phyloP scores from a whole-genome alignment of 805 yeast genomes.

The Candida mattraensis region DNA sequence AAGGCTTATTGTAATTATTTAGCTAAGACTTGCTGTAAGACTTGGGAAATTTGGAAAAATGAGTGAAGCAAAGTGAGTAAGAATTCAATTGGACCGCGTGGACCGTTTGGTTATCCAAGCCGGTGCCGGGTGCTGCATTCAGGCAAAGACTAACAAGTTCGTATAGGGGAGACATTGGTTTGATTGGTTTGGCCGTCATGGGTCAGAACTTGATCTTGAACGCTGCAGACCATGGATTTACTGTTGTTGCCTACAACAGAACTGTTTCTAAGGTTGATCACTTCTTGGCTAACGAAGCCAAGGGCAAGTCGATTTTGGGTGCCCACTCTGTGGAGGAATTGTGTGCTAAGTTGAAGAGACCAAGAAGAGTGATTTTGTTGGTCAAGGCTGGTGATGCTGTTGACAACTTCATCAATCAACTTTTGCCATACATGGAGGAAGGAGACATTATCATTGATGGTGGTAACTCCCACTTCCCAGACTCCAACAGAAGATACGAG shows the following conservation, averaged over 20 bases:
- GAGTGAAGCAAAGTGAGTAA: constrained; percentile 18
- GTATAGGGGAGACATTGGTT: constrained; percentile 89
- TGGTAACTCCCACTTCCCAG: constrained; percentile 99
- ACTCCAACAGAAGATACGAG: constrained; percentile 92
- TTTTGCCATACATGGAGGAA: constrained; percentile 87
- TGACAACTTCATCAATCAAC: constrained; percentile 84
- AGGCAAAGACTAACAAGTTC: constrained; percentile 17
- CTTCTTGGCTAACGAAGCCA: constrained; percentile 91
- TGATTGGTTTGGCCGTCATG: constrained; percentile 99
- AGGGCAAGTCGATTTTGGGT: constrained; percentile 94
- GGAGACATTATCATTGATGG: constrained; percentile 99
- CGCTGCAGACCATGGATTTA: constrained; percentile 98
- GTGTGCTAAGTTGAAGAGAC: constrained; percentile 86
- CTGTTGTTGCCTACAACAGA: constrained; percentile 98
- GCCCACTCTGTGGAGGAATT: constrained; percentile 92
- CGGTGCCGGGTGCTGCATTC: constrained; percentile 1
- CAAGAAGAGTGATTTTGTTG: constrained; percentile 90
- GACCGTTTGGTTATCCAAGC: too few species aligned
- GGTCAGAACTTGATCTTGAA: constrained; percentile 97
- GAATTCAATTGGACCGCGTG: not conserved
- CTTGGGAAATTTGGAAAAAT: too few species aligned
- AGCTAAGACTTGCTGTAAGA: too few species aligned
- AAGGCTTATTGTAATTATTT: too few species aligned
- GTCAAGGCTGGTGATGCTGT: constrained; percentile 98
- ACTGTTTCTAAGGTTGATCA: constrained; percentile 94